phyloP scores from a whole-genome alignment of 2,329 filamentous ascomycete genomes.

The Magnaporthales sp. region DNA sequence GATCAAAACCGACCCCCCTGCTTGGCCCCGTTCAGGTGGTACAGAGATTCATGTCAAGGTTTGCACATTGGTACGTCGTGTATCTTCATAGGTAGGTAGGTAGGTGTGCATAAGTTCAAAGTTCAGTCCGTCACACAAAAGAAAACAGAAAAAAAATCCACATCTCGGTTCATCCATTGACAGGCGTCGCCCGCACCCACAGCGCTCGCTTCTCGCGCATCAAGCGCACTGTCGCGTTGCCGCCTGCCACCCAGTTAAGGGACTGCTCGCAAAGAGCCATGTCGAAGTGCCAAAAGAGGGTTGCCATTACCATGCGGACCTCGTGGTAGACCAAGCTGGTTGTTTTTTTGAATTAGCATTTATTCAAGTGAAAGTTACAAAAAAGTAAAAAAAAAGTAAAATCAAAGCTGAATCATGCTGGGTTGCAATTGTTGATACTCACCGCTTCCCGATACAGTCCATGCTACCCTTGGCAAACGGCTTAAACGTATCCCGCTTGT shows the following conservation, averaged over 20 bases:
- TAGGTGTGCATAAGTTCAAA: too few relatives aligned
- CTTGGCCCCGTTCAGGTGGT: too few relatives aligned
- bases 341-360: neutral
- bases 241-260: neutral
- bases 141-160: too few relatives aligned
- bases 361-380: too few relatives aligned
- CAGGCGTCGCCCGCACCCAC: neutral
- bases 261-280: slow-evolving; percentile 14
- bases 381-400: neutral
- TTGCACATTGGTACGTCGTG: too few relatives aligned
- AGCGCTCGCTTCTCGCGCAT: neutral
- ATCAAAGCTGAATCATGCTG: neutral
- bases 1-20: too few relatives aligned
- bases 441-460: slow-evolving; percentile 6
- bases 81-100: too few relatives aligned
- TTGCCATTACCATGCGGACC: slow-evolving; percentile 26
- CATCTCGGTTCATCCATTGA: neutral
- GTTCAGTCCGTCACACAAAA: too few relatives aligned
- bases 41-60: too few relatives aligned
- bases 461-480: slow-evolving; percentile 2
- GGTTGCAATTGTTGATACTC: neutral
- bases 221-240: neutral
- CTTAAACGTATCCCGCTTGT: neutral
- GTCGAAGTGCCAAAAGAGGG: slow-evolving; percentile 26
- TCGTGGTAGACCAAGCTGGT: slow-evolving; percentile 26